phyloP scores from a whole-genome alignment of 176 grass and related monocot species.

The Lolium multiflorum region DNA sequence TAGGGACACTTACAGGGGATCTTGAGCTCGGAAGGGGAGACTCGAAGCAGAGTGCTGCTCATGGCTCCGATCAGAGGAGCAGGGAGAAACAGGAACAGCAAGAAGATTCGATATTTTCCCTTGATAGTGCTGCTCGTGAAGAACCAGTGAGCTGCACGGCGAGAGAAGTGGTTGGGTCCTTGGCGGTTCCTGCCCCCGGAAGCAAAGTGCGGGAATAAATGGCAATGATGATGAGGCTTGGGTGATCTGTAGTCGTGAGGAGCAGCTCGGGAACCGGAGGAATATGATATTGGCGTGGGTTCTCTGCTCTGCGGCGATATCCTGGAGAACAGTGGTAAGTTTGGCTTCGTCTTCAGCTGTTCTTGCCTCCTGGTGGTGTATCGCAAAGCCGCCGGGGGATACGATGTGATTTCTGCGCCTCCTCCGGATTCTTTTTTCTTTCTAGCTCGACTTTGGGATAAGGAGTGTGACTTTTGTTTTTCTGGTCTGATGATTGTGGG shows the following conservation, averaged over 20 bases:
- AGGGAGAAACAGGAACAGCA: neutral
- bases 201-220: constrained; percentile 55
- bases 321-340: neutral
- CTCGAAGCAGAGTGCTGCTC: constrained; percentile 75
- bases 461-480: neutral
- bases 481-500: constrained; percentile 11
- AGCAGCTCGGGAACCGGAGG: constrained; percentile 15
- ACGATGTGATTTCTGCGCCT: neutral
- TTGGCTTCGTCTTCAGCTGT: neutral
- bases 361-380: neutral
- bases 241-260: constrained; percentile 16
- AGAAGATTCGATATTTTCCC: neutral
- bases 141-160: constrained; percentile 29
- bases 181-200: constrained; percentile 46
- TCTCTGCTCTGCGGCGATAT: constrained; percentile 14
- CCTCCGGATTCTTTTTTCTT: neutral
- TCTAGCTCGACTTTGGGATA: neutral
- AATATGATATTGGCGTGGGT: constrained; percentile 1
- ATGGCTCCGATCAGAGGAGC: constrained; percentile 36
- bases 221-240: constrained; percentile 30
- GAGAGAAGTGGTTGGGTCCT: constrained; percentile 25
- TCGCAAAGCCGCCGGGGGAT: neutral
- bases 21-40: constrained; percentile 82
- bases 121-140: neutral
- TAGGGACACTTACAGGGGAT: constrained; percentile 69